A percentile compares a stretch with the other conserved stretches of the same genome.
Conservation (phyloP, 2,329 filamentous ascomycete genomes). For the Cladorrhinum sp. region DNA sequence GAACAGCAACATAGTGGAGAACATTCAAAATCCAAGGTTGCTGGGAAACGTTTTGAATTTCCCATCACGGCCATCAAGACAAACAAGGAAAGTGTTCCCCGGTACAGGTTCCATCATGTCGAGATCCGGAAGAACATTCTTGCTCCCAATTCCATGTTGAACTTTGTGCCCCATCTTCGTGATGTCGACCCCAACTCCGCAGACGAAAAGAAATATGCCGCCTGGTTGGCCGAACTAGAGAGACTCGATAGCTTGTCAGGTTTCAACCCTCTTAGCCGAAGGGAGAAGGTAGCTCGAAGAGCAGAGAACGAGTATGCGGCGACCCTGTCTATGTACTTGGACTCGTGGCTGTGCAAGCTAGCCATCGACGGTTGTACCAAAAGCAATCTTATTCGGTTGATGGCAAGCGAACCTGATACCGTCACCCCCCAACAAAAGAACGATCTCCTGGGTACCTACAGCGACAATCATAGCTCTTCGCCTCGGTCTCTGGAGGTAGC, state of each 20-base stretch:
- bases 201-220: constrained; percentile 53
- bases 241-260: constrained; percentile 57
- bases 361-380: constrained; percentile 51
- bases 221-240: constrained; percentile 57
- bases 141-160: constrained; percentile 58
- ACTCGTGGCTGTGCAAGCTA: constrained; percentile 51
- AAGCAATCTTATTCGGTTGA: constrained; percentile 50
- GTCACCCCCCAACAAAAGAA: constrained; percentile 56
- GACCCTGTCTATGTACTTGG: constrained; percentile 51
- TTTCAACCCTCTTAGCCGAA: constrained; percentile 52
- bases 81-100: constrained; percentile 51
- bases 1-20: constrained; percentile 27
- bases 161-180: constrained; percentile 57
- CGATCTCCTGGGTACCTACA: constrained; percentile 48
- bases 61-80: constrained; percentile 47
- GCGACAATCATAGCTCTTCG: constrained; percentile 38
- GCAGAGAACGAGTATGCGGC: constrained; percentile 51
- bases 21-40: constrained; percentile 19
- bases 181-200: constrained; percentile 51
- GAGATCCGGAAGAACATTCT: constrained; percentile 59
- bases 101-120: constrained; percentile 58
- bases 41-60: constrained; percentile 11
- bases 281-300: constrained; percentile 49
- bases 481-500: constrained; percentile 44
- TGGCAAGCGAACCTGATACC: constrained; percentile 46